Percentiles rank a stretch among this genome's conserved stretches.
Conservation (phyloP, 2,329 filamentous ascomycete genomes). For the Claviceps capensis region DNA sequence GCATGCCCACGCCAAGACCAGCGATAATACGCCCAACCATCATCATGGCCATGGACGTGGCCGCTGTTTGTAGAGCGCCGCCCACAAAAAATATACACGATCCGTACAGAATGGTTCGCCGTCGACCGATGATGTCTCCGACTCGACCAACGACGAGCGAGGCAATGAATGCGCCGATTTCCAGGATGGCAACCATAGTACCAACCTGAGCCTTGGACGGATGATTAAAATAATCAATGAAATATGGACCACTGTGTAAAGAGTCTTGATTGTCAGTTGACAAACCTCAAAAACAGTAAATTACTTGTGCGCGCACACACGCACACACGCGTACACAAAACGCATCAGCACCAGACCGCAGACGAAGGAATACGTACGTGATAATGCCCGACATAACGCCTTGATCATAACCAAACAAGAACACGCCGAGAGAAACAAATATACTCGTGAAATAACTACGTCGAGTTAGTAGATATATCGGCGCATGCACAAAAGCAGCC, state of each 20-base stretch:
- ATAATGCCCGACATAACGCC: slow-evolving; percentile 72
- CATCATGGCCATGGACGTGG: slow-evolving; percentile 84
- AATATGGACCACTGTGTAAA: slow-evolving; percentile 61
- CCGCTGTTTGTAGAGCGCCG: slow-evolving; percentile 71
- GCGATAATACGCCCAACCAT: slow-evolving; percentile 68
- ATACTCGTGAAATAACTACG: slow-evolving; percentile 86
- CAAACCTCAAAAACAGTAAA: too few species aligned
- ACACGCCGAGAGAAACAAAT: slow-evolving; percentile 74
- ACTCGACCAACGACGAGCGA: slow-evolving; percentile 77
- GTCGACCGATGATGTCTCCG: slow-evolving; percentile 81
- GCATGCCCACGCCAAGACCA: slow-evolving; percentile 73
- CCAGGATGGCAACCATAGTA: slow-evolving; percentile 95
- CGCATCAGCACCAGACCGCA: neutral
- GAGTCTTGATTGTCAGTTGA: neutral
- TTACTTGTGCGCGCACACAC: neutral
- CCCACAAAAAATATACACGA: slow-evolving; percentile 78
- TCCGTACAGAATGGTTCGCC: slow-evolving; percentile 84
- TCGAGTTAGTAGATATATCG: neutral
- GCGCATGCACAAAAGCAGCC: neutral
- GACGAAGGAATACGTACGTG: slow-evolving; percentile 32
- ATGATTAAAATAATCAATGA: slow-evolving; percentile 84
- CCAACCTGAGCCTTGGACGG: slow-evolving; percentile 78
- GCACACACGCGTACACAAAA: neutral
- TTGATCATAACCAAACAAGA: slow-evolving; percentile 82
- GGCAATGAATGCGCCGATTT: slow-evolving; percentile 83